Base-by-base conservation (phyloP, 2,329 filamentous ascomycete genomes). In the Fusarium anguioides region DNA sequence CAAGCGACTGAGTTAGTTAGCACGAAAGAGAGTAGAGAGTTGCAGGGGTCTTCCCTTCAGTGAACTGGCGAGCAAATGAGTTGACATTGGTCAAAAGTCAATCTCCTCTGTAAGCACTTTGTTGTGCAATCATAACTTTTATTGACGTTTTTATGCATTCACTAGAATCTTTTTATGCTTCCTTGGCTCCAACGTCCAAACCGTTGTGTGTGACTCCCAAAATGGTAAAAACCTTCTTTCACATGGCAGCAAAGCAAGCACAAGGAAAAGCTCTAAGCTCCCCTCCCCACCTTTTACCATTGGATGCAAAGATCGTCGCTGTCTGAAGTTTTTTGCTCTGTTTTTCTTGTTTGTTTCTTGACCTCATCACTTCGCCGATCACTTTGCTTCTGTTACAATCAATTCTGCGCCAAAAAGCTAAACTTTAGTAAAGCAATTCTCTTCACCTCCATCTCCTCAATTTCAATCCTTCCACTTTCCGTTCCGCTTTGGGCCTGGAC, bases 291-390 rank as follows among this genome's bases (percentile, higher is more conserved):
- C n/a, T n/a, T n/a, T n/a, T 64, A 29, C 66, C 65, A 66, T 66
- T 69, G 64, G 55, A 49, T 41, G 64, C 41, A 68, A 56, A 68
- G 64, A 65, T 68, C 60, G 27, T 65, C 65, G 24, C 33, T 27
- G 26, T 39, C 37, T 14, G 36, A 47, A 24, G 18, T 44, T 57
- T n/a, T 49, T 45, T 21, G 20, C 18, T 46, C 31, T 62, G n/a
- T n/a, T 31, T 51, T 44, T 54, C 47, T 27, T 33, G 31, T 33
- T 33, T 33, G 51, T 6, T 27, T 18, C 7, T 59, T 68, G 60
- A 68, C 60, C 64, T 54, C 64, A 52, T 66, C 27, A 36, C 12
- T 27, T 40, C 48, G 50, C 31, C n/a, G 41, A 56, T 65, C 52
- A 37, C 23, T 20, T 23, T 40, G 31, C 5, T n/a, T 51, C 18